Evolutionary conservation across 208 protist genomes (phyloP).

Genomic region (Ichthyophonus hoferi): DNA sequence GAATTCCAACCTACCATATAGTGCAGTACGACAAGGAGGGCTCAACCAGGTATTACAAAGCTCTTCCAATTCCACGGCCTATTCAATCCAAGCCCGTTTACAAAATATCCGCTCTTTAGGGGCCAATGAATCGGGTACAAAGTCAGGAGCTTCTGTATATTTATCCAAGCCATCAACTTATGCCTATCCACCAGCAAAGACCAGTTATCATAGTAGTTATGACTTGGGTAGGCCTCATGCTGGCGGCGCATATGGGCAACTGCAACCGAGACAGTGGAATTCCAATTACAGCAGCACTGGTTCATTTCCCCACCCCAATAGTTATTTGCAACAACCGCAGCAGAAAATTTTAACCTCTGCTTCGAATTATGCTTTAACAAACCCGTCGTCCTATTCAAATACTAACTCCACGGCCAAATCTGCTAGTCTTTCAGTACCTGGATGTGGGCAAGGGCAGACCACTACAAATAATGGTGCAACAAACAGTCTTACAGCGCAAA

Average conservation of each 20-base stretch:
- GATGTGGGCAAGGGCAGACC: no score
- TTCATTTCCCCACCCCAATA: no score
- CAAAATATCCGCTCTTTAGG: not conserved
- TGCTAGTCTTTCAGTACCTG: not conserved
- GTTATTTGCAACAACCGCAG: no score
- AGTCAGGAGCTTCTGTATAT: not conserved
- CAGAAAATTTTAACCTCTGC: not conserved
- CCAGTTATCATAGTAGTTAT: not conserved
- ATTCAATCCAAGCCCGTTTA: not conserved
- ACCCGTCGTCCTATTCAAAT: not conserved
- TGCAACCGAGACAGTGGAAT: no score
- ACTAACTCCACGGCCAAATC: not conserved
- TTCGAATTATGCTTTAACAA: not conserved
- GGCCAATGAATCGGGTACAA: no score
- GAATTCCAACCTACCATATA: no score
- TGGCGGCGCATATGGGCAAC: not conserved
- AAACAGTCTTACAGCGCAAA: not conserved
- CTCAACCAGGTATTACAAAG: not conserved
- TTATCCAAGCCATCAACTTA: not conserved
- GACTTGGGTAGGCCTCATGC: no score
- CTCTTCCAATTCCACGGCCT: not conserved
- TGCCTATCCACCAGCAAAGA: not conserved
- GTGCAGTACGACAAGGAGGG: no score
- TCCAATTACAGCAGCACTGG: no score
- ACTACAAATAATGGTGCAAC: not conserved